Conservation (phyloP, 495 filamentous ascomycete species). For the Neurospora sp. region DNA sequence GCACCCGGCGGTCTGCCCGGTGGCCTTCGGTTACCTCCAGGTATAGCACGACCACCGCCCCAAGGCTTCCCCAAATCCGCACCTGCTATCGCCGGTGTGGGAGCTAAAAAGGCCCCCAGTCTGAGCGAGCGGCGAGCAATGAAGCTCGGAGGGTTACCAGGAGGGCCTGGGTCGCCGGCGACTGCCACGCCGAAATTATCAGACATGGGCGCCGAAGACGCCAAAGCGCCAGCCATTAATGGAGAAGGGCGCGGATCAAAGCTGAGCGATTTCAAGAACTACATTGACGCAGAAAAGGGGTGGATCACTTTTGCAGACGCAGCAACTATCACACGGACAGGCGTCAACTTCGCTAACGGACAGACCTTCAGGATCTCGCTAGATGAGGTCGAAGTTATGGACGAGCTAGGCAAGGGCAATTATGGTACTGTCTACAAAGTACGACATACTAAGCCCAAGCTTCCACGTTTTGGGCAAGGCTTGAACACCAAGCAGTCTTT, state of each 20-base stretch:
- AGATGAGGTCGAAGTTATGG: conserved; percentile 89
- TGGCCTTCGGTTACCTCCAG: conserved; percentile 32
- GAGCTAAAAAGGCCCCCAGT: conserved; percentile 17
- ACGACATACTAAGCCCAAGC: conserved; percentile 67
- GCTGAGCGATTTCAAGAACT: conserved; percentile 86
- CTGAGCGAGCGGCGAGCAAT: conserved; percentile 30
- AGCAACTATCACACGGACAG: conserved; percentile 74
- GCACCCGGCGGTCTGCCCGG: conserved; percentile 22
- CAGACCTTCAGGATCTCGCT: conserved; percentile 88
- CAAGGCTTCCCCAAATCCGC: conserved; percentile 39
- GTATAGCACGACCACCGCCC: conserved; percentile 29
- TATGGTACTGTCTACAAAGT: conserved; percentile 98
- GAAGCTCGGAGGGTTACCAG: conserved; percentile 31
- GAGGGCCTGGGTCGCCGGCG: conserved; percentile 16
- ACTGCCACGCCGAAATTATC: conserved; percentile 23
- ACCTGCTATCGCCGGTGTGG: conserved; percentile 27
- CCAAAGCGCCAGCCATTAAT: conserved; percentile 20
- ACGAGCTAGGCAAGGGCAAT: conserved; percentile 95
- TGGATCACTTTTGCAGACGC: conserved; percentile 91
- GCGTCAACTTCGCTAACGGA: conserved; percentile 85
- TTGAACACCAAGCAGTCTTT: conserved; percentile 48
- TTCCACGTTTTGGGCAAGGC: conserved; percentile 71
- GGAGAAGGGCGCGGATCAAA: conserved; percentile 46
- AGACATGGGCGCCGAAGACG: conserved; percentile 15
- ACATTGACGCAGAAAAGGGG: conserved; percentile 83